Base-by-base conservation (phyloP, 768 basidiomycete species). In the Kwoniella sp. region DNA sequence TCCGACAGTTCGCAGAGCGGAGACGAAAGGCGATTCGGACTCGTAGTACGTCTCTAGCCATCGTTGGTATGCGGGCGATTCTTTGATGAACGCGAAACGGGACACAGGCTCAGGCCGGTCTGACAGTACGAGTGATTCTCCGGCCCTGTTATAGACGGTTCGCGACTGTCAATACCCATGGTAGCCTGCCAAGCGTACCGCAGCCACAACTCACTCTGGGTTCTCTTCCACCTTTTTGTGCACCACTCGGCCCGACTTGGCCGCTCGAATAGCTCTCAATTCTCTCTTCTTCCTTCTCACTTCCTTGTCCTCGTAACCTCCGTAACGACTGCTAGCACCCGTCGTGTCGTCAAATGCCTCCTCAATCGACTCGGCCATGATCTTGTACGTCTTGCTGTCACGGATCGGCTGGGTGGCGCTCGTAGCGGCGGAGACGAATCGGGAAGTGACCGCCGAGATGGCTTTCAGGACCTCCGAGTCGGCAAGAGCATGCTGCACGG, bases 381-480 rank as follows among this genome's bases (percentile, higher is more conserved):
- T 84, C 83, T 96, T 96, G 83, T 99, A 99, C 0, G 95, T 92
- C 15, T 87, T 89, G 1, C 95, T 99, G 68, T 96, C 93, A 48
- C 96, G 89, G 66, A 99, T 90, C n/a, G 95, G 95, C 67, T 95
- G 93, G 2, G 96, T 97, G 15, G 92, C 90, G 51, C 89, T 87
- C 53, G 88, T 88, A 54, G 94, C 92, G 5, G 90, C 90, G 11
- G 84, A 87, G 7, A 93, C 93, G 61, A 95, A 87, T 5, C 92
- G 91, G 17, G 88, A 86, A 0, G 92, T 90, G 1, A 93, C 92
- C 71, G 86, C 85, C 7, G 91, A 89, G 65, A 98, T 89, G 54
- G 97, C 76, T 67, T 94, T 93, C 74, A 91, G 92, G 83, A 98
- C 94, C 71, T 96, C 95, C 88, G 95, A 93, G 11, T 88, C 86